phyloP scores from a whole-genome alignment of 805 yeast species.

The Candida easanensis region DNA sequence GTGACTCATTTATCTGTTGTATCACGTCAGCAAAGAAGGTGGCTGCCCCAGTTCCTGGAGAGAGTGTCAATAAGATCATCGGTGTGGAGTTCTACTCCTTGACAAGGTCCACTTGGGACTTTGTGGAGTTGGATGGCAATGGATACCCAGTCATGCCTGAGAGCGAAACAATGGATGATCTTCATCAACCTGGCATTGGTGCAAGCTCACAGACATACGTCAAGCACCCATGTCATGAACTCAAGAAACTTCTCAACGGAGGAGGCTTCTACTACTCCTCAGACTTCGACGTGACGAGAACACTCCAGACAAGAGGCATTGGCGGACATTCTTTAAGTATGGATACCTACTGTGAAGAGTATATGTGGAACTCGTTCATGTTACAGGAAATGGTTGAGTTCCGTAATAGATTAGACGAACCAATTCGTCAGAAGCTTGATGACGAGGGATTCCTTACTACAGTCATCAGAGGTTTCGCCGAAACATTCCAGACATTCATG shows the following conservation, averaged over 20 bases:
- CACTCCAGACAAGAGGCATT: slow-evolving; percentile 74
- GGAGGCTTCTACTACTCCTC: slow-evolving; percentile 93
- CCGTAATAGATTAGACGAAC: slow-evolving; percentile 64
- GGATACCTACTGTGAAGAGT: slow-evolving; percentile 73
- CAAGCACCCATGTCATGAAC: slow-evolving; percentile 71
- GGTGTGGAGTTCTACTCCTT: slow-evolving; percentile 87
- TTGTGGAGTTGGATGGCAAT: slow-evolving; percentile 59
- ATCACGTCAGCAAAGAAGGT: slow-evolving; percentile 76
- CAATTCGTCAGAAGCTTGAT: slow-evolving; percentile 61
- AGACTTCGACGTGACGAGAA: slow-evolving; percentile 89
- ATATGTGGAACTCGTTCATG: slow-evolving; percentile 96
- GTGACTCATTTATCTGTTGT: slow-evolving; percentile 69
- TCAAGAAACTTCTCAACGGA: slow-evolving; percentile 72
- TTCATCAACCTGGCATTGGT: slow-evolving; percentile 8
- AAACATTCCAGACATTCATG: slow-evolving; percentile 51
- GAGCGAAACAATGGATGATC: slow-evolving; percentile 29
- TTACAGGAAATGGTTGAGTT: slow-evolving; percentile 55
- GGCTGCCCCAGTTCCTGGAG: slow-evolving; percentile 78
- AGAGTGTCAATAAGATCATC: slow-evolving; percentile 74
- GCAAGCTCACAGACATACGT: slow-evolving; percentile 11
- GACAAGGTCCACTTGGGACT: slow-evolving; percentile 76
- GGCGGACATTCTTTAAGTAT: slow-evolving; percentile 30
- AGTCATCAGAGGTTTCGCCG: slow-evolving; percentile 93
- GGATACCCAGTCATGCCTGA: slow-evolving; percentile 58
- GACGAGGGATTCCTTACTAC: slow-evolving; percentile 81